Evolutionary conservation across 768 basidiomycete species (phyloP), one percentile per base, ranked within the genome.

Genomic region (Cystofilobasidium capitatum): DNA sequence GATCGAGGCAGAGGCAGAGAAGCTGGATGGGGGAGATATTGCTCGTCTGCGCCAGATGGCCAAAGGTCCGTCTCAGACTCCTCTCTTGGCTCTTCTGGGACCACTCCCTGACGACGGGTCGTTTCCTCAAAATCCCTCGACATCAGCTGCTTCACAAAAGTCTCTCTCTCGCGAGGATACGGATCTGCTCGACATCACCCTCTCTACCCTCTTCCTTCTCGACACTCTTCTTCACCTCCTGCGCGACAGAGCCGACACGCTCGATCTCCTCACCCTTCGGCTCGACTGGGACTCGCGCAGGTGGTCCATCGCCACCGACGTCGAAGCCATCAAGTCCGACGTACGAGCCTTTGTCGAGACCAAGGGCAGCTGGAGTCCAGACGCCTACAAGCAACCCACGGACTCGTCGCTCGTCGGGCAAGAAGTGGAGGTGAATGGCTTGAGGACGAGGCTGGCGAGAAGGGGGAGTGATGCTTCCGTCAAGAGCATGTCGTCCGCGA

Each of bases 151-250:
- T 3, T 69, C 68, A 8, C 35, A 37, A 9, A 69, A 69, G 47
- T 51, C 58, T 12, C 47, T 69, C n/a, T 69, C 68, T 3, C 22
- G 35, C 22, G 44, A 44, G 16, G 62, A 64, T 33, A 69, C 68
- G 2, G 62, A 69, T 9, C 58, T 69, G 9, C 57, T 69, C n/a
- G 57, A 55, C 12, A 47, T 69, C 62, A 69, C 68, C n/a, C 58
- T 69, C 12, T 59, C 57, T 0, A 69, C 68, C 1, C 68, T 69
- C 20, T 65, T 47, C 40, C 68, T 69, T 4, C 62, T 69, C 39
- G 68, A 69, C 44, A 69, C 68, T 7, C 68, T 69, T 16, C 62
- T 64, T 7, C 63, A 64, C 26, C 68, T 69, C 14, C 68, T 69
- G 17, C 68, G 63, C 29, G 63, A 45, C 13, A 42, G 68, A 42